A percentile compares a stretch with the other conserved stretches of the same genome.
These are phyloP conservation scores for Metschnikowia continentalis DNA, from an alignment of 805 yeast genomes.

Conservation along the genomic window DNA sequence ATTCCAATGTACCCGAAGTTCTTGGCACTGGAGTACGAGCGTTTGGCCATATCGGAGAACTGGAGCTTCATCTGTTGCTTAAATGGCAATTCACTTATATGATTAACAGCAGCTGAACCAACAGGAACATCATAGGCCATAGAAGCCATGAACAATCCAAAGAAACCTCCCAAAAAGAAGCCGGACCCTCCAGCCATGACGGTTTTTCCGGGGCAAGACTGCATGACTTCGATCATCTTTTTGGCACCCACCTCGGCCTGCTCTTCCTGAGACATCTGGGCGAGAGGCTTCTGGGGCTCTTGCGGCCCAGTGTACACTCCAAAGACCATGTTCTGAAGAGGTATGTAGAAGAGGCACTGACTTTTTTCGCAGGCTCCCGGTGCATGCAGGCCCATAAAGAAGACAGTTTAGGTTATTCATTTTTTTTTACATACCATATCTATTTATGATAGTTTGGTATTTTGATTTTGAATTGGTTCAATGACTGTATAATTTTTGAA, in stretches of 20 bases:
- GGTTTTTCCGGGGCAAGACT: constrained; percentile 93
- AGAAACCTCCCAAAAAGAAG: constrained; percentile 90
- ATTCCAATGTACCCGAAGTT: constrained; percentile 49
- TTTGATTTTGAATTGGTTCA: too few relatives aligned
- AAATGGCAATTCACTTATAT: constrained; percentile 80
- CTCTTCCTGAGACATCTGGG: constrained; percentile 84
- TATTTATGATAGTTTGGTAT: too few relatives aligned
- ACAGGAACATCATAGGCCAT: constrained; percentile 78
- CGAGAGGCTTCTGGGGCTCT: constrained; percentile 43
- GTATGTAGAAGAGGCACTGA: not conserved
- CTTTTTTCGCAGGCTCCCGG: not conserved
- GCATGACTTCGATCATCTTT: constrained; percentile 78
- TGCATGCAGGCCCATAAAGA: not conserved
- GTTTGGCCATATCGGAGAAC: constrained; percentile 84
- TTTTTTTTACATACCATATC: too few relatives aligned
- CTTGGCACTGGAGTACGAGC: constrained; percentile 86
- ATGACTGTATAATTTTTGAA: too few relatives aligned
- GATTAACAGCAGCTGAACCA: constrained; percentile 51
- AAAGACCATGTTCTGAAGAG: constrained; percentile 23
- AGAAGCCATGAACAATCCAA: constrained; percentile 90
- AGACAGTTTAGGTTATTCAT: too few relatives aligned
- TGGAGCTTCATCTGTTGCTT: constrained; percentile 90
- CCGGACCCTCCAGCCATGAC: constrained; percentile 91
- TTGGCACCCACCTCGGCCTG: constrained; percentile 89
- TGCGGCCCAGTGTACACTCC: constrained; percentile 38